These are phyloP conservation scores for Cyathus striatus DNA, from an alignment of 768 basidiomycete genomes.

Conservation along the genomic window DNA sequence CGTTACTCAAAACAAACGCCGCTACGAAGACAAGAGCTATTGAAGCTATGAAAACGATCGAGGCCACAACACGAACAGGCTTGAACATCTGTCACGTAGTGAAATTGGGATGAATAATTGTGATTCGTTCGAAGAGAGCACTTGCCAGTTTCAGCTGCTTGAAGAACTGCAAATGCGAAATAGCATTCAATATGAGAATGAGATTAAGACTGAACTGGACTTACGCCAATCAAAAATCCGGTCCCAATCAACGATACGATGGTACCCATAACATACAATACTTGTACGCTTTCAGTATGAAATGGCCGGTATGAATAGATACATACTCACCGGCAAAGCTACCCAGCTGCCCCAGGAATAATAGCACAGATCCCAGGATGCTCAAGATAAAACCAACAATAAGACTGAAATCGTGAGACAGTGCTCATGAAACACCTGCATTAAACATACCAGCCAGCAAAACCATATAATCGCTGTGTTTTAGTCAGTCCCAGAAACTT, in stretches of 20 bases:
- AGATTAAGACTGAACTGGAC: constrained; percentile 20
- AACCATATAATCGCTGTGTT: constrained; percentile 82
- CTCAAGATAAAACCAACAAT: constrained; percentile 75
- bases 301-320: background rate
- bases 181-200: constrained; percentile 3
- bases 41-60: constrained; percentile 70
- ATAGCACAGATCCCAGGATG: constrained; percentile 69
- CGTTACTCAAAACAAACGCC: constrained; percentile 72
- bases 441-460: constrained; percentile 68
- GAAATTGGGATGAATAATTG: background rate
- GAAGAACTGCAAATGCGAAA: constrained; percentile 45
- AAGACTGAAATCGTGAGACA: constrained; percentile 39
- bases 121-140: background rate
- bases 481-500: constrained; percentile 71
- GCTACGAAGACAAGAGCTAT: constrained; percentile 82
- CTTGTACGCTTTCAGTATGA: constrained; percentile 30
- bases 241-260: constrained; percentile 82
- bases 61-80: constrained; percentile 80
- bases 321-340: constrained; percentile 68
- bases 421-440: background rate
- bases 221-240: constrained; percentile 85
- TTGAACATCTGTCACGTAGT: constrained; percentile 77
- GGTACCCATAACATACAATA: constrained; percentile 79
- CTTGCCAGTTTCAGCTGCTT: constrained; percentile 79
- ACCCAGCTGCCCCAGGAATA: constrained; percentile 65